Evolutionary conservation across 805 yeast genomes (phyloP).

Genomic region (Metschnikowia gruessii): DNA sequence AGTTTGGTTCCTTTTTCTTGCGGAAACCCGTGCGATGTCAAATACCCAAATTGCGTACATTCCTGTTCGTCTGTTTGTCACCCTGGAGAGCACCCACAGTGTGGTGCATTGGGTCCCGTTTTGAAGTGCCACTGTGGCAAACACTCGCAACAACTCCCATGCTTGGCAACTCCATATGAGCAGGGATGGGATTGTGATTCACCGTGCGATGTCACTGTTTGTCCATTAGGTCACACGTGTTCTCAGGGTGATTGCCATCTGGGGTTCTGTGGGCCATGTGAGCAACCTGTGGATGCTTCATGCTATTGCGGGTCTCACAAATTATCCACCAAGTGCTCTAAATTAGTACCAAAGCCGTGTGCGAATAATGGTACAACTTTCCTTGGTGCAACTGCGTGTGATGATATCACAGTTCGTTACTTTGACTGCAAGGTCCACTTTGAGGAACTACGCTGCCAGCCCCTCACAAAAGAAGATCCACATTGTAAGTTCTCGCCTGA

Average conservation of each 20-base stretch:
- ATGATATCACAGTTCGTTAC: constrained; percentile 41
- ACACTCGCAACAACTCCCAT: constrained; percentile 62
- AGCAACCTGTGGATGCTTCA: constrained; percentile 40
- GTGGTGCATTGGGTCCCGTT: constrained; percentile 75
- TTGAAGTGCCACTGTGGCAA: constrained; percentile 75
- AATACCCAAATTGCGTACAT: constrained; percentile 61
- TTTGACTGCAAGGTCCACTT: constrained; percentile 65
- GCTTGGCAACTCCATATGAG: constrained; percentile 64
- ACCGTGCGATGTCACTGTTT: constrained; percentile 57
- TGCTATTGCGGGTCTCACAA: constrained; percentile 77
- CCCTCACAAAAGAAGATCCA: constrained; percentile 28
- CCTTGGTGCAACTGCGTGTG: constrained; percentile 37
- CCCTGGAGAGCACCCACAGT: constrained; percentile 83
- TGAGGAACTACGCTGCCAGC: constrained; percentile 53
- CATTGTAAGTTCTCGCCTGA: constrained; percentile 65
- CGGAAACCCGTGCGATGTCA: constrained; percentile 73
- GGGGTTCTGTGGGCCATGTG: constrained; percentile 82
- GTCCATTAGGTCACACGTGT: constrained; percentile 69
- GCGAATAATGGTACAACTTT: constrained; percentile 16
- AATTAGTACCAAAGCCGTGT: constrained; percentile 38
- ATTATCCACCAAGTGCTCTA: constrained; percentile 43
- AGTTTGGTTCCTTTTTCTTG: constrained; percentile 76
- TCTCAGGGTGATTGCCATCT: constrained; percentile 55
- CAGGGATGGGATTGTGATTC: constrained; percentile 67
- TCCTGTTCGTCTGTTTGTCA: constrained; percentile 76